phyloP scores from a whole-genome alignment of 1,284 basidiomycete genomes.

The Pascua guehoae region DNA sequence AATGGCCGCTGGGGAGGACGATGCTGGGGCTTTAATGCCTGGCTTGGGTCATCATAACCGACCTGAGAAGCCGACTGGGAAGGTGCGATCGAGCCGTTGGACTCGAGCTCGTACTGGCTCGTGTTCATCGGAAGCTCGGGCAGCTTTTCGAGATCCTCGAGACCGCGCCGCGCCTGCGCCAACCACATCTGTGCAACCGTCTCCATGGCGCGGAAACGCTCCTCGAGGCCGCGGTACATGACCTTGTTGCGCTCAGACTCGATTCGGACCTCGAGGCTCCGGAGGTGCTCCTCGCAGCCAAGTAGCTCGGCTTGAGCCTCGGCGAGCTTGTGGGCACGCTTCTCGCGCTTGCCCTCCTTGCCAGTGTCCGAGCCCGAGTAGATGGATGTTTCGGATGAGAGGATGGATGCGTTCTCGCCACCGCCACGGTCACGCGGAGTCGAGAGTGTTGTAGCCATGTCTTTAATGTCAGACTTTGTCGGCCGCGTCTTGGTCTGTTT shows the following conservation, averaged over 20 bases:
- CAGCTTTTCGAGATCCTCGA: conserved; percentile 41
- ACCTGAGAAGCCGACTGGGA: conserved; percentile 50
- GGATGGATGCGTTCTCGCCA: conserved; percentile 6
- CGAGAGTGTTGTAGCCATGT: conserved; percentile 26
- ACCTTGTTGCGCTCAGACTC: conserved; percentile 49
- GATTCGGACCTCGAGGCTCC: conserved; percentile 44
- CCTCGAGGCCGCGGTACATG: conserved; percentile 47
- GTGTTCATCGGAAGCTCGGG: conserved; percentile 37
- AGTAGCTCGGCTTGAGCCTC: conserved; percentile 49
- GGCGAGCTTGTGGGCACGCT: conserved; percentile 43
- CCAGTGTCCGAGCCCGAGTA: conserved; percentile 27
- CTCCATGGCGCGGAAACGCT: conserved; percentile 49
- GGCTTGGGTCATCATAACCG: conserved; percentile 33
- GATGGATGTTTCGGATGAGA: conserved; percentile 30
- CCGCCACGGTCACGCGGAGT: conserved; percentile 4
- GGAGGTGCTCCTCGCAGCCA: conserved; percentile 49
- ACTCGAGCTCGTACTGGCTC: conserved; percentile 48
- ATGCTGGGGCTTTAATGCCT: no score
- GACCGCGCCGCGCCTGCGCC: conserved; percentile 41
- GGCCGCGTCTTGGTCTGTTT: conserved; percentile 48
- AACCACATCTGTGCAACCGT: conserved; percentile 49
- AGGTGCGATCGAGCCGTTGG: conserved; percentile 49
- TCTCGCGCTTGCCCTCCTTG: conserved; percentile 35
- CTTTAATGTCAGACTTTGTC: conserved; percentile 43
- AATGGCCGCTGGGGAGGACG: no score